Evolutionary conservation across 2,329 filamentous ascomycete species (phyloP), one percentile per base, ranked within the genome.

Genomic region (Aspergillus costaricaensis): DNA sequence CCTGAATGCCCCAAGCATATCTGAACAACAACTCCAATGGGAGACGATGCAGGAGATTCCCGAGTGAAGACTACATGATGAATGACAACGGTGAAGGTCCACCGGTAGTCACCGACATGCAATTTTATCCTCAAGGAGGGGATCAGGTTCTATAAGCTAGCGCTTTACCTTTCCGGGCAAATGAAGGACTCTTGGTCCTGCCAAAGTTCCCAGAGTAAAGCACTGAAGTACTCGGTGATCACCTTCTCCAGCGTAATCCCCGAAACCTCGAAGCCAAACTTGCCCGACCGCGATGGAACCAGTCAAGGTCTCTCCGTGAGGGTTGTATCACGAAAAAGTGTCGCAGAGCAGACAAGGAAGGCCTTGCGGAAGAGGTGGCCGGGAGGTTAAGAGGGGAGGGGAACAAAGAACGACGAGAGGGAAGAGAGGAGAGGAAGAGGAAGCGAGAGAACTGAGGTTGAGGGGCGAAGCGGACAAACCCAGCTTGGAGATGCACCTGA

Each of bases 261-360:
- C 63, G 56, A 70, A 68, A 61, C 65, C 73, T 69, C 60, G 65
- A 65, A 67, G 65, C 63, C 64, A 65, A 62, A 69, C 69, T 69
- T 73, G 70, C 71, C 72, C 68, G 72, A 74, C 72, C 71, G 69
- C 68, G 66, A 71, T 70, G 67, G 32, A 76, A 76, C 74, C 74
- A 75, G 71, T 74, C 66, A 75, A 76, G 74, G 74, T 74, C 72
- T 74, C 72, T 75, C 74, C 71, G 71, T 69, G 70, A 75, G 66
- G 51, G 54, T 39, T 66, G 64, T 71, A 67, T 73, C 72, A 73
- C 71, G 70, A 68, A 71, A 70, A 68, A 66, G 66, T 69, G 72
- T 68, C 69, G 64, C 65, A 67, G 68, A 73, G 70, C 59, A 62
- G 70, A 70, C 68, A 70, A 66, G 68, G 66, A 21, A 71, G 69